Base-by-base conservation (phyloP, 2,329 filamentous ascomycete genomes). In the Gyromitra esculenta region DNA sequence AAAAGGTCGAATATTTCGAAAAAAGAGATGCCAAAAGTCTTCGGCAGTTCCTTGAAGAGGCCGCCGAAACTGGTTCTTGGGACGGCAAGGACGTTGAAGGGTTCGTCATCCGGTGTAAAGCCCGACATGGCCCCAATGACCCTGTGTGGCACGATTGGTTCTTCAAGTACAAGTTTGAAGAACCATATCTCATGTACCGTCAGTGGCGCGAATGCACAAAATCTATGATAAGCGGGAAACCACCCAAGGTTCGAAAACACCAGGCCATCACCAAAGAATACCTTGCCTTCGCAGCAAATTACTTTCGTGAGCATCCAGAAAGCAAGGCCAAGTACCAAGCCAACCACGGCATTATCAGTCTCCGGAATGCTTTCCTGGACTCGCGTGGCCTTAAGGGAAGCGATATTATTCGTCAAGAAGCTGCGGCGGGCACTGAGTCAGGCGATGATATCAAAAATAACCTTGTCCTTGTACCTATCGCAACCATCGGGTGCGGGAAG, bases 141-240 rank as follows among this genome's bases (percentile, higher is more conserved):
- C 85, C 86, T 0, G 85, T 84, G 0, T 96, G 90, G 83, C 85
- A 88, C n/a, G 94, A 99, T 83, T 99, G 96, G 96, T 99, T 99
- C 84, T 99, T 99, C 90, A 99, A 99, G 84, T 99, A 94, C 88
- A 99, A 99, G 85, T 99, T 99, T 77, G 96, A 99, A 82, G 96
- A 99, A 85, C 96, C 96, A 0, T 99, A 99, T 82, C 86, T 99
- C 77, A 96, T 99, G 93, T 99, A 98, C 84, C 90, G 96, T 31
- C 96, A 99, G 85, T 99, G 96, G 96, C 91, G 96, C 78, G 96
- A 99, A 85, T 97, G 92, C 82, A 99, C 96, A 54, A 98, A 97
- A 83, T 88, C 92, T 4, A 84, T 98, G 73, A 97, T 99, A 80
- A 82, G 87, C 0, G 91, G 91, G 13, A 91, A 89, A 80, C 85